Evolutionary conservation across 176 grass and related monocot species (phyloP), one percentile per base, ranked within the genome.

Genomic region (Tuctoria greenei): DNA sequence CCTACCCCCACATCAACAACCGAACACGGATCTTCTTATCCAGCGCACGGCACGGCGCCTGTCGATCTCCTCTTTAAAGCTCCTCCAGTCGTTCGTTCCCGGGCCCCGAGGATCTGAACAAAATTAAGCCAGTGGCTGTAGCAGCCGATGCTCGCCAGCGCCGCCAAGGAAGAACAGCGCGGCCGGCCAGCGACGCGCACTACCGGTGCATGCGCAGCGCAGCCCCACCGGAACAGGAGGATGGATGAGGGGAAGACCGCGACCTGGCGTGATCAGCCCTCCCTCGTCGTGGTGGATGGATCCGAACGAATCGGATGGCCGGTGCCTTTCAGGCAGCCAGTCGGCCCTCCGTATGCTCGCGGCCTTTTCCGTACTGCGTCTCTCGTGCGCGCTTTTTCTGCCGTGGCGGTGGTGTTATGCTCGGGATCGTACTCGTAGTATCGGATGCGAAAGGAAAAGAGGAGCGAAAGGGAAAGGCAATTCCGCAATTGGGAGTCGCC

Each of bases 181-280:
- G 6, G 72, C 73, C 79, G n/a, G n/a, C n/a, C n/a, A 50, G 74
- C 85, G 85, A 73, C 74, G 79, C 85, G 79, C 85, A 83, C 85
- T 73, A 67, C 71, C 41, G 67, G 73, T 60, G 84, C 2, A 31
- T 3, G 50, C 9, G 55, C 79, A 62, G 65, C 47, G 43, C 25
- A n/a, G 51, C 9, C 16, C 11, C 16, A 18, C 0, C 14, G 49
- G 49, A 6, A 10, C 28, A 12, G 64, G 35, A 26, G 40, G 1
- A 2, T 14, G 64, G n/a, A 38, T 52, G 7, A 10, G 55, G 17
- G 49, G 37, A 6, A 6, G 77, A 85, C 60, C 15, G 76, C 31
- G 67, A 62, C 71, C 26, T 20, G 68, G 9, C 43, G 15, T 16
- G 68, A 71, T 71, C 36, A 37, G 69, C 69, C n/a, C n/a, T n/a